These are phyloP conservation scores for Taphrina wiesneri DNA, from an alignment of 1,139 yeast genomes.

Conservation along the genomic window DNA sequence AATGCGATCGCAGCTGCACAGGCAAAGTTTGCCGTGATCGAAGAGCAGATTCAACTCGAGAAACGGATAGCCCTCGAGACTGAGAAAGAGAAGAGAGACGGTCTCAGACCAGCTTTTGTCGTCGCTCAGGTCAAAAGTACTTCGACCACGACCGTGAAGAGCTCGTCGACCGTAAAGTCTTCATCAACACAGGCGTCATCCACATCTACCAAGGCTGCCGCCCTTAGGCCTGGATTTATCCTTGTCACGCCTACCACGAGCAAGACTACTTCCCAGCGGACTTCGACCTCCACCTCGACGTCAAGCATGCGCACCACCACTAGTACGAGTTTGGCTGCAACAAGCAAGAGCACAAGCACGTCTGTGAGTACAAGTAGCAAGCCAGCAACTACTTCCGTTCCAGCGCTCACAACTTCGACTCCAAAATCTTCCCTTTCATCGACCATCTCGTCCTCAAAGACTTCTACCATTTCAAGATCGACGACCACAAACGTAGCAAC, in stretches of 20 bases:
- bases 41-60: slow-evolving; percentile 7
- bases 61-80: background rate
- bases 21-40: slow-evolving; percentile 12
- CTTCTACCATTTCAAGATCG: background rate
- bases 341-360: slow-evolving; percentile 1
- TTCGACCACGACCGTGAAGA: background rate
- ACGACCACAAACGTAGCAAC: background rate
- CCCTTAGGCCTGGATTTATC: no score
- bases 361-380: background rate
- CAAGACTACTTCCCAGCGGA: background rate
- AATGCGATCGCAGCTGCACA: slow-evolving; percentile 20
- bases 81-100: background rate
- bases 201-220: background rate
- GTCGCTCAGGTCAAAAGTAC: background rate
- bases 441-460: background rate
- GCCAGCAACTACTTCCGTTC: background rate
- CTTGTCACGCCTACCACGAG: no score
- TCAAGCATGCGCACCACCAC: background rate
- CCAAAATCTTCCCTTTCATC: background rate
- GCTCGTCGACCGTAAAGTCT: no score
- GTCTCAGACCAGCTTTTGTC: background rate
- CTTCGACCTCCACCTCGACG: background rate
- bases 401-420: background rate
- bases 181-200: background rate
- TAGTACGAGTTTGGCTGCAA: background rate